Evolutionary conservation across 2,329 filamentous ascomycete genomes (phyloP).

Genomic region (Ascochyta koolunga): DNA sequence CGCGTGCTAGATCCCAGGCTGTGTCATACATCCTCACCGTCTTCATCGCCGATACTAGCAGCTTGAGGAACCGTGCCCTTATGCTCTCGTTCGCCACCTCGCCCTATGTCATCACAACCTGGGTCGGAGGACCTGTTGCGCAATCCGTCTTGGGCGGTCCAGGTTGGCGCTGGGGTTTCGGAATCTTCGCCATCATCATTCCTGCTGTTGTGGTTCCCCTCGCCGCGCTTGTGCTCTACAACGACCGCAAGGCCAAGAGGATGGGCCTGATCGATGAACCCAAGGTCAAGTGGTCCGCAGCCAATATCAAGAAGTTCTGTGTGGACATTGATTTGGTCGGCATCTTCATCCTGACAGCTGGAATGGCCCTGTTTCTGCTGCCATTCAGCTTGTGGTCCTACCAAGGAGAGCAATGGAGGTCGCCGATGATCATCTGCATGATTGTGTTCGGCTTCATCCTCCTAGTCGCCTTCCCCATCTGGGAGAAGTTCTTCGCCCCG

Average conservation of each 20-base stretch:
- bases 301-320: constrained; percentile 60
- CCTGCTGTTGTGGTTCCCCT: constrained; percentile 67
- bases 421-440: constrained; percentile 46
- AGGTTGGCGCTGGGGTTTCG: constrained; percentile 72
- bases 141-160: constrained; percentile 59
- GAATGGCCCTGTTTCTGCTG: constrained; percentile 69
- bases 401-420: constrained; percentile 38
- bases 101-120: constrained; percentile 70
- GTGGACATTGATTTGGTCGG: constrained; percentile 68
- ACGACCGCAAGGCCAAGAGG: constrained; percentile 64
- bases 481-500: constrained; percentile 46
- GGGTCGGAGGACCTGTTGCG: constrained; percentile 64
- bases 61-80: constrained; percentile 66
- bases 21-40: constrained; percentile 63
- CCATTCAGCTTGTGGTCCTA: constrained; percentile 64
- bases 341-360: constrained; percentile 64
- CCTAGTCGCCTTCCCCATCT: constrained; percentile 43
- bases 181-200: constrained; percentile 67
- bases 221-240: constrained; percentile 60
- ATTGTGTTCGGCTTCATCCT: constrained; percentile 43
- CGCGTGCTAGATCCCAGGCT: constrained; percentile 12
- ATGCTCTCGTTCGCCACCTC: constrained; percentile 66
- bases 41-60: constrained; percentile 70
- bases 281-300: constrained; percentile 44
- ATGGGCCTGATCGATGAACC: constrained; percentile 56